A percentile compares a stretch with the other conserved stretches of the same genome.
phyloP scores from a whole-genome alignment of 164 flowering plant species.

The Taxillus chinensis region DNA sequence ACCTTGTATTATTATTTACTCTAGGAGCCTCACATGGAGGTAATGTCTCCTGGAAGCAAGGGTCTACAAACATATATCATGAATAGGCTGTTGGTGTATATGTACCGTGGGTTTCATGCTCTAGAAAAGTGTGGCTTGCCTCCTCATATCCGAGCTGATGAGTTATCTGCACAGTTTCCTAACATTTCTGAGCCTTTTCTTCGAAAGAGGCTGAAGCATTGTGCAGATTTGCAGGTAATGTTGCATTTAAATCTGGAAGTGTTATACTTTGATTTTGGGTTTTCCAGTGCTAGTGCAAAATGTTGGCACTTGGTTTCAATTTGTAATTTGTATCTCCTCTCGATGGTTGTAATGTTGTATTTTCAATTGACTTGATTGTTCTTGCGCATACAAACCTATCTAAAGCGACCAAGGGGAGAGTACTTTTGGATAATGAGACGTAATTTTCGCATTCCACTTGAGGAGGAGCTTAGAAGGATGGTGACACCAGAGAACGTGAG shows the following conservation, averaged over 20 bases:
- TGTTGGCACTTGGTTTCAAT: not conserved
- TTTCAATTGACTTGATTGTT: conserved; percentile 3
- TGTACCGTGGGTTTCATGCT: conserved; percentile 75
- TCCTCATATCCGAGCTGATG: conserved; percentile 69
- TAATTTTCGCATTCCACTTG: conserved; percentile 69
- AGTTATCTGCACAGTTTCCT: conserved; percentile 64
- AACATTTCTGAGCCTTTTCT: conserved; percentile 61
- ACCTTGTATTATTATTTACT: conserved; percentile 3
- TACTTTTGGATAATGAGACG: conserved; percentile 63
- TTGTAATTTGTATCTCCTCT: not conserved
- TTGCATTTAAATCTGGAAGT: conserved; percentile 1
- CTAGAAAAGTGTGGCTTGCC: conserved; percentile 53
- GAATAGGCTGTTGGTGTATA: conserved; percentile 66
- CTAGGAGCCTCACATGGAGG: conserved; percentile 96
- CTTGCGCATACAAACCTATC: conserved; percentile 9
- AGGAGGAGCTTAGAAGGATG: conserved; percentile 78
- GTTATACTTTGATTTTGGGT: no score
- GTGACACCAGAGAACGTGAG: conserved; percentile 91
- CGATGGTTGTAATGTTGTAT: not conserved
- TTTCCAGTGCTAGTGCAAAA: not conserved
- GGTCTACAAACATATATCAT: conserved; percentile 55
- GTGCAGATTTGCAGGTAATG: conserved; percentile 75
- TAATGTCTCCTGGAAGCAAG: conserved; percentile 78
- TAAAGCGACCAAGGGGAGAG: conserved; percentile 63
- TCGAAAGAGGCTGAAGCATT: conserved; percentile 75